Percentiles rank a stretch among this genome's conserved stretches.
Conservation (phyloP, 1,284 basidiomycete species). For the Heterobasidion occidentale region DNA sequence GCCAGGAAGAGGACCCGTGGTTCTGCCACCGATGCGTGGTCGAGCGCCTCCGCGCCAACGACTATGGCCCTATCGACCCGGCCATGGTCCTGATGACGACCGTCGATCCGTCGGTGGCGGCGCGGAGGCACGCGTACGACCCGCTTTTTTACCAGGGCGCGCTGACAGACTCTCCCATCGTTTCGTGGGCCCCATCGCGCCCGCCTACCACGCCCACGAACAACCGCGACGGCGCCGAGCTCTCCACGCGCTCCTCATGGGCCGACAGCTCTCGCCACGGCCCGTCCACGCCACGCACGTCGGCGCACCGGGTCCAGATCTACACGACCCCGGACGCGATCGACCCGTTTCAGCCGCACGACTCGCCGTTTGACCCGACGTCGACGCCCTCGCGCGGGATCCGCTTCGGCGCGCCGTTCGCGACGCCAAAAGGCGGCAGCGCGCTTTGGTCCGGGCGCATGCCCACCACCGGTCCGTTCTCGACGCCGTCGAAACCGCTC, state of each 20-base stretch:
- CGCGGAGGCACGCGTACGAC: slow-evolving; percentile 20
- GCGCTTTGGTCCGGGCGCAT: slow-evolving; percentile 26
- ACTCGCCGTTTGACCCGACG: slow-evolving; percentile 59
- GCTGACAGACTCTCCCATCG: neutral
- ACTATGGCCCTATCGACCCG: neutral
- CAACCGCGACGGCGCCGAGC: neutral
- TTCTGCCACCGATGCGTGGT: slow-evolving; percentile 51
- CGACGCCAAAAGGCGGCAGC: slow-evolving; percentile 42
- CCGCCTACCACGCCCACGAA: slow-evolving; percentile 7
- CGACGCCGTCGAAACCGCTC: neutral
- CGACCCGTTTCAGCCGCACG: slow-evolving; percentile 32
- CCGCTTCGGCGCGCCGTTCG: slow-evolving; percentile 44
- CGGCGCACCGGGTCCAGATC: slow-evolving; percentile 33
- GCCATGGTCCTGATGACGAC: slow-evolving; percentile 15
- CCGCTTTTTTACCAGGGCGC: slow-evolving; percentile 2
- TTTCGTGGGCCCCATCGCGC: neutral
- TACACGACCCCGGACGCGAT: slow-evolving; percentile 35
- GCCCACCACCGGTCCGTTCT: slow-evolving; percentile 28
- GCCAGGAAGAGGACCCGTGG: slow-evolving; percentile 68
- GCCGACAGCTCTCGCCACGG: slow-evolving; percentile 34
- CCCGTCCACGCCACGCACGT: slow-evolving; percentile 46
- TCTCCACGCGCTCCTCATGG: slow-evolving; percentile 26
- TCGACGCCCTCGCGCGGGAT: slow-evolving; percentile 69
- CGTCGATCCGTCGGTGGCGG: slow-evolving; percentile 23
- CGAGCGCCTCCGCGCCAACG: neutral